Evolutionary conservation across 169 alveolate genomes (phyloP).

Genomic region (Eimeria zaria): DNA sequence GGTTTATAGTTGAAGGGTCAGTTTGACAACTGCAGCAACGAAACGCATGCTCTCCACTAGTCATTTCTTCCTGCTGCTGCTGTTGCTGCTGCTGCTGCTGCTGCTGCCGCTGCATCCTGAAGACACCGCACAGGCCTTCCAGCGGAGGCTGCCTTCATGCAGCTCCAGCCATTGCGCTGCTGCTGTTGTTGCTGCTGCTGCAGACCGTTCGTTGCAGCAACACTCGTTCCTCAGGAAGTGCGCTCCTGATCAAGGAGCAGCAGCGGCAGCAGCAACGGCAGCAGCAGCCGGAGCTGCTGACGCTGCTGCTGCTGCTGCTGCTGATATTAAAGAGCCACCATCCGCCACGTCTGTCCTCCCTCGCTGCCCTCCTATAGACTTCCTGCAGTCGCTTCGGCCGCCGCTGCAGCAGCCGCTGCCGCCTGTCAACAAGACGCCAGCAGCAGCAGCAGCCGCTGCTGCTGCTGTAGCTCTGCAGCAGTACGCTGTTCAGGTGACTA

Average conservation of each 20-base stretch:
- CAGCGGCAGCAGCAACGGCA: neutral
- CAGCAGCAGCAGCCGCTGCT: constrained; percentile 70
- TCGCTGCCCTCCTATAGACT: neutral
- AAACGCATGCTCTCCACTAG: neutral
- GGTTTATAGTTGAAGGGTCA: neutral
- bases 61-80: neutral
- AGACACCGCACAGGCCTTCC: neutral
- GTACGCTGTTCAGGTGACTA: constrained; percentile 32
- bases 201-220: neutral
- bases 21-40: neutral
- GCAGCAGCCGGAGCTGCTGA: neutral
- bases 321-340: neutral
- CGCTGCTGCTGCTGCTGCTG: neutral
- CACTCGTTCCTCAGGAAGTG: neutral
- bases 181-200: constrained; percentile 7
- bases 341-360: constrained; percentile 1
- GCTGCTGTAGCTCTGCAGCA: constrained; percentile 71
- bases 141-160: neutral
- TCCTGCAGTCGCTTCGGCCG: constrained; percentile 15
- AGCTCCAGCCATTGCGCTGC: neutral
- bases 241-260: neutral
- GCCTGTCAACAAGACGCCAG: constrained; percentile 2
- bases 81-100: constrained; percentile 13
- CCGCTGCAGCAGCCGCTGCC: constrained; percentile 76
- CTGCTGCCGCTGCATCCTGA: neutral